Conservation (phyloP, 164 flowering plant genomes). For the Nymphaea thermarum region DNA sequence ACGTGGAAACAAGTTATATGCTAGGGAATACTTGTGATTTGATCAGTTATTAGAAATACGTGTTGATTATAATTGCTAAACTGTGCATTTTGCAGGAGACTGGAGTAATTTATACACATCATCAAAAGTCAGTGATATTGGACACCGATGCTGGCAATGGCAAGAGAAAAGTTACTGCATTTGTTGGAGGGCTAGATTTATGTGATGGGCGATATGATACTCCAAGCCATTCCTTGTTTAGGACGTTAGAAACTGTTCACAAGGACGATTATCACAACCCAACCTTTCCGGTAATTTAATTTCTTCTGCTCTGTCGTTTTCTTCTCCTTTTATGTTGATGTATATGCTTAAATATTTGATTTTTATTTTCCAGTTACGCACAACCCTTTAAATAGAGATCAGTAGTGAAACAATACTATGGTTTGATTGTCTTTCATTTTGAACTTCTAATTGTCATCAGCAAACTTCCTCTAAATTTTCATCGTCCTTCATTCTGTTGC, state of each 20-base stretch:
- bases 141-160: conserved; percentile 72
- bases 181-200: conserved; percentile 85
- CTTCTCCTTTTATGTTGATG: too few species aligned
- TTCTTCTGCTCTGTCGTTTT: too few species aligned
- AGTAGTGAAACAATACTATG: too few species aligned
- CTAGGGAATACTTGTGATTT: too few species aligned
- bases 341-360: too few species aligned
- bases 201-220: conserved; percentile 85
- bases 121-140: conserved; percentile 81
- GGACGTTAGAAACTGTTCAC: conserved; percentile 53
- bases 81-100: conserved; percentile 41
- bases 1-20: too few species aligned
- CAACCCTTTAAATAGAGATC: too few species aligned
- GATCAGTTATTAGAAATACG: not conserved
- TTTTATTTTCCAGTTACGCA: too few species aligned
- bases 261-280: conserved; percentile 75
- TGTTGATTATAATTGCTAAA: not conserved
- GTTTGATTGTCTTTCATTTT: too few species aligned
- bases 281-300: conserved; percentile 36
- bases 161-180: conserved; percentile 66
- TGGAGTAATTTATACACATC: conserved; percentile 73
- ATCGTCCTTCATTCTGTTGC: too few species aligned
- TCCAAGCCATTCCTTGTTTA: conserved; percentile 55
- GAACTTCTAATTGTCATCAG: too few species aligned
- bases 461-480: too few species aligned